These are phyloP conservation scores for Podaxis mareebaensis DNA, from an alignment of 768 basidiomycete species.

Conservation along the genomic window DNA sequence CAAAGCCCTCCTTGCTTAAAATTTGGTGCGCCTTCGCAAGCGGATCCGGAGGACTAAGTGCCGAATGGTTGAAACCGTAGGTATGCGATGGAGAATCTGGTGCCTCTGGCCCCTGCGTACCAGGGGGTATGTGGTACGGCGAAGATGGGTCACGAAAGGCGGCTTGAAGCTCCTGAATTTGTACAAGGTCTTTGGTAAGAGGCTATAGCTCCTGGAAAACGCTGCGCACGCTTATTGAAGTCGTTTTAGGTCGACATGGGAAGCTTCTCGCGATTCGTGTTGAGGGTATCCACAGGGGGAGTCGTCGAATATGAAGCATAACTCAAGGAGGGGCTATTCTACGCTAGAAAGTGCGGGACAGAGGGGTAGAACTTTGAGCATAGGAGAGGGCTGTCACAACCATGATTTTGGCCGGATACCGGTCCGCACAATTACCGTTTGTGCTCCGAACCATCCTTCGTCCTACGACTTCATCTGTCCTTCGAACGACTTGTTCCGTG, in stretches of 20 bases:
- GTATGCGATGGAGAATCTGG: slow-evolving; percentile 45
- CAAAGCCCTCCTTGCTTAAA: slow-evolving; percentile 50
- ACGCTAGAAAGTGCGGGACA: not conserved
- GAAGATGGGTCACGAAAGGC: slow-evolving; percentile 64
- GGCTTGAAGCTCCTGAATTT: slow-evolving; percentile 57
- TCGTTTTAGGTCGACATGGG: slow-evolving; percentile 8
- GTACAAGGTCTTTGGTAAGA: not conserved
- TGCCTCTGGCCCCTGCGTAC: slow-evolving; percentile 57
- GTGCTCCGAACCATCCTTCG: not conserved
- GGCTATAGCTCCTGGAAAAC: not conserved
- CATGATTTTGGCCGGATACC: not conserved
- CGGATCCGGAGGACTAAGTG: slow-evolving; percentile 11
- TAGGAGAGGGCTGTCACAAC: not conserved
- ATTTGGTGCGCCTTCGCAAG: slow-evolving; percentile 42
- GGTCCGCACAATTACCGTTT: not conserved
- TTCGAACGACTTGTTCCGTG: too few relatives aligned
- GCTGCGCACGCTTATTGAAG: slow-evolving; percentile 8
- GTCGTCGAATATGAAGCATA: not conserved
- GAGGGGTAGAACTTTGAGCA: not conserved
- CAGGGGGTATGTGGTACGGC: slow-evolving; percentile 65
- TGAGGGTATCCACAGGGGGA: not conserved
- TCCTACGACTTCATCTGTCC: too few relatives aligned
- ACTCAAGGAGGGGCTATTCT: not conserved
- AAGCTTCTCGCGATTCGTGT: not conserved
- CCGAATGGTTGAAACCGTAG: slow-evolving; percentile 12